A percentile compares a stretch with the other conserved stretches of the same genome.
Evolutionary conservation across 1,284 basidiomycete species (phyloP).

Genomic region (Moniliophthora roreri): DNA sequence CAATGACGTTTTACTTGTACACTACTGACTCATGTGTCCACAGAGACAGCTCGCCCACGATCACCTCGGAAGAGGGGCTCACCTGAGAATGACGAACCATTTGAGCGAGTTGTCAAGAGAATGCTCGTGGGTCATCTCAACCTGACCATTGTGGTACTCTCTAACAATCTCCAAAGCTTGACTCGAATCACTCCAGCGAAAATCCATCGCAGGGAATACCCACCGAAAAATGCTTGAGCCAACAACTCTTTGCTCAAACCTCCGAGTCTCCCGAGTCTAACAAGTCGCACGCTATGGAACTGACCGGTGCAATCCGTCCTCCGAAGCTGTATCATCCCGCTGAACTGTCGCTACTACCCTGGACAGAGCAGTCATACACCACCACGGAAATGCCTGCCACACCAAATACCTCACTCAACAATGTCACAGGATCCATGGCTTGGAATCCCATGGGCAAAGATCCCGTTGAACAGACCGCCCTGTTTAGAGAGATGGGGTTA

Average conservation of each 20-base stretch:
- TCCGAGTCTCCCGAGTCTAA: no score
- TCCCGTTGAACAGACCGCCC: not conserved
- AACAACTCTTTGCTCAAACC: no score
- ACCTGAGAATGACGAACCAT: constrained; percentile 20
- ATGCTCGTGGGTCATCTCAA: constrained; percentile 21
- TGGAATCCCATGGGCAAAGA: not conserved
- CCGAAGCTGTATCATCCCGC: not conserved
- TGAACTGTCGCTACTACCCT: not conserved
- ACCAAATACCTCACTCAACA: not conserved
- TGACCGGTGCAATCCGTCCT: no score
- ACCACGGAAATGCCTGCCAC: not conserved
- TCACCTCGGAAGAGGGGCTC: constrained; percentile 18
- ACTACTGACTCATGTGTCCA: not conserved
- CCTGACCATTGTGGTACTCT: no score
- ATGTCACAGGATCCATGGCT: not conserved
- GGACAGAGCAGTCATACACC: not conserved
- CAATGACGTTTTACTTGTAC: no score
- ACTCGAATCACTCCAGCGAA: no score
- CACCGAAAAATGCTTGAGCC: no score
- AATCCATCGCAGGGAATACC: no score
- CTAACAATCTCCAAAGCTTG: no score
- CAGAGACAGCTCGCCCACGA: constrained; percentile 3
- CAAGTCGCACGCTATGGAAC: no score
- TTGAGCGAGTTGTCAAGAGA: constrained; percentile 23
- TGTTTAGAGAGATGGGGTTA: not conserved